These are phyloP conservation scores for Fomes fomentarius DNA, from an alignment of 1,284 basidiomycete genomes.

Conservation along the genomic window DNA sequence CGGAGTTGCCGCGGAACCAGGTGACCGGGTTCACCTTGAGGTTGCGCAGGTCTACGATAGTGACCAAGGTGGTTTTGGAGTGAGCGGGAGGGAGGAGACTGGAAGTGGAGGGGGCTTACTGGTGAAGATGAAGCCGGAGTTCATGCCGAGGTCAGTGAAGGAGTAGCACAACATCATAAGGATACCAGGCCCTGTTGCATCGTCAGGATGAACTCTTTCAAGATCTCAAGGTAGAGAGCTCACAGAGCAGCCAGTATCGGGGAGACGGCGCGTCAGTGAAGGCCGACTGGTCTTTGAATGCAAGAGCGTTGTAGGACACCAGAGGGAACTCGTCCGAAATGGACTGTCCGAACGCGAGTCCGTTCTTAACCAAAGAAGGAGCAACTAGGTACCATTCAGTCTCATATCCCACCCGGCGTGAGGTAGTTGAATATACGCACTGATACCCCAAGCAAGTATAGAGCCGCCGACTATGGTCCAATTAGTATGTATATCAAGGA, in stretches of 20 bases:
- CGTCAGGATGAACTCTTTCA: neutral
- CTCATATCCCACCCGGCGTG: neutral
- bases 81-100: neutral
- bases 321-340: slow-evolving; percentile 46
- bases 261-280: slow-evolving; percentile 54
- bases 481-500: neutral
- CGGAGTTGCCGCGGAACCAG: slow-evolving; percentile 21
- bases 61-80: neutral
- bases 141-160: slow-evolving; percentile 27
- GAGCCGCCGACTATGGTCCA: slow-evolving; percentile 46
- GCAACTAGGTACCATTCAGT: slow-evolving; percentile 35
- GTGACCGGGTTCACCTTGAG: slow-evolving; percentile 9
- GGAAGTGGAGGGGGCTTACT: neutral
- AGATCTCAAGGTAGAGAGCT: neutral
- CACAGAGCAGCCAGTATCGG: slow-evolving; percentile 66
- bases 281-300: slow-evolving; percentile 43
- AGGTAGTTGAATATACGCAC: neutral
- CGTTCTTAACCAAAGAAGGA: slow-evolving; percentile 56
- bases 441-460: slow-evolving; percentile 66
- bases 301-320: slow-evolving; percentile 46
- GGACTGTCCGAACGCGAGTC: slow-evolving; percentile 47
- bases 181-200: slow-evolving; percentile 55
- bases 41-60: slow-evolving; percentile 4
- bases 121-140: slow-evolving; percentile 19
- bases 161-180: slow-evolving; percentile 55